Conservation (phyloP, 2,329 filamentous ascomycete genomes). For the Diplodia seriata region DNA sequence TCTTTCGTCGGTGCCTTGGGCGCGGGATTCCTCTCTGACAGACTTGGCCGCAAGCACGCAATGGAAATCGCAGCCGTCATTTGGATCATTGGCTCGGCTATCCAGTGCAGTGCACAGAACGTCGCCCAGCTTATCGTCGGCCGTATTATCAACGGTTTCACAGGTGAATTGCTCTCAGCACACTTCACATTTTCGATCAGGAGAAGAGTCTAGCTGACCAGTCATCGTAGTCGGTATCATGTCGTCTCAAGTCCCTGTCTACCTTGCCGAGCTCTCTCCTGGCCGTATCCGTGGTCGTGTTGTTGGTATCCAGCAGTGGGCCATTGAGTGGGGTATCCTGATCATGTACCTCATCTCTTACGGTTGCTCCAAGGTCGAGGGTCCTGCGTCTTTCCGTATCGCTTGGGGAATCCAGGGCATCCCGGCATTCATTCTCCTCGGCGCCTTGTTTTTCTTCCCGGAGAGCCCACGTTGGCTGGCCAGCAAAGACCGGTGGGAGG, state of each 20-base stretch:
- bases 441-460: conserved; percentile 52
- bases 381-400: conserved; percentile 49
- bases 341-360: conserved; percentile 67
- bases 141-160: conserved; percentile 55
- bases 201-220: background rate
- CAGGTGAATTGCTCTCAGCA: conserved; percentile 20
- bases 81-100: conserved; percentile 45
- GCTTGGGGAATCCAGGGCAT: conserved; percentile 55
- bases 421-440: conserved; percentile 49
- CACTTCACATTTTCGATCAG: background rate
- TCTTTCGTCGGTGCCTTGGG: conserved; percentile 57
- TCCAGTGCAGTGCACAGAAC: conserved; percentile 31
- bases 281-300: conserved; percentile 53
- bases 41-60: conserved; percentile 51
- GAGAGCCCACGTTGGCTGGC: conserved; percentile 73
- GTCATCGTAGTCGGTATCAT: conserved; percentile 49
- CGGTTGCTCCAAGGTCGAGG: conserved; percentile 62
- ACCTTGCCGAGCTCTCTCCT: conserved; percentile 54
- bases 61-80: conserved; percentile 46
- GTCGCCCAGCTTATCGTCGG: conserved; percentile 53
- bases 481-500: conserved; percentile 70
- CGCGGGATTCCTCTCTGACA: conserved; percentile 60
- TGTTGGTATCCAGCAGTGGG: conserved; percentile 54
- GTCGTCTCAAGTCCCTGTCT: conserved; percentile 54
- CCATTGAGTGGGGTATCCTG: conserved; percentile 52